Percentiles rank a stretch among this genome's conserved stretches.
Conservation (phyloP, 495 filamentous ascomycete species). For the Penicillium verhagenii region DNA sequence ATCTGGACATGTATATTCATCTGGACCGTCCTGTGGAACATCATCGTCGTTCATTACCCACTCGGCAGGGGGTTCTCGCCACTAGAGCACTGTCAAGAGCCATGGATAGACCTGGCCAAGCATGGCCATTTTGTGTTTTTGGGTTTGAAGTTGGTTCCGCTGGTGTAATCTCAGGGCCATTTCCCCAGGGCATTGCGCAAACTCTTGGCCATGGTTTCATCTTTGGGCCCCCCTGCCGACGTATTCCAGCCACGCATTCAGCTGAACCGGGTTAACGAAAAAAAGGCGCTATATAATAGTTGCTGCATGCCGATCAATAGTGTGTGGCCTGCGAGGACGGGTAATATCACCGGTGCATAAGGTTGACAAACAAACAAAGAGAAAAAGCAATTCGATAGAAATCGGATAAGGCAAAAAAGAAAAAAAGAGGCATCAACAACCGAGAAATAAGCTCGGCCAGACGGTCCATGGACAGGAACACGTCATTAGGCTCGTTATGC, state of each 20-base stretch:
- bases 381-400: not conserved
- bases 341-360: not conserved
- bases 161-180: conserved; percentile 3
- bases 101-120: conserved; percentile 3
- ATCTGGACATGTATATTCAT: conserved; percentile 7
- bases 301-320: not conserved
- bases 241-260: not conserved
- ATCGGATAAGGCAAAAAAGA: not conserved
- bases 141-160: conserved; percentile 7
- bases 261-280: not conserved
- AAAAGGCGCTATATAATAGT: not conserved
- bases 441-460: conserved; percentile 7
- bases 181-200: conserved; percentile 3
- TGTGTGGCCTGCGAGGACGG: not conserved
- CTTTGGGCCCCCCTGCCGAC: not conserved
- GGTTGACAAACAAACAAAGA: not conserved
- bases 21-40: not conserved
- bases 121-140: conserved; percentile 7
- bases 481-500: conserved; percentile 9
- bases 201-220: not conserved
- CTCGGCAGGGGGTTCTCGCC: conserved; percentile 5
- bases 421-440: not conserved
- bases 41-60: conserved; percentile 3
- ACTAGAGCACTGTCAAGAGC: not conserved
- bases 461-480: conserved; percentile 1